Conservation (phyloP, 1,284 basidiomycete species). For the Rhodotorula mucilaginosa region DNA sequence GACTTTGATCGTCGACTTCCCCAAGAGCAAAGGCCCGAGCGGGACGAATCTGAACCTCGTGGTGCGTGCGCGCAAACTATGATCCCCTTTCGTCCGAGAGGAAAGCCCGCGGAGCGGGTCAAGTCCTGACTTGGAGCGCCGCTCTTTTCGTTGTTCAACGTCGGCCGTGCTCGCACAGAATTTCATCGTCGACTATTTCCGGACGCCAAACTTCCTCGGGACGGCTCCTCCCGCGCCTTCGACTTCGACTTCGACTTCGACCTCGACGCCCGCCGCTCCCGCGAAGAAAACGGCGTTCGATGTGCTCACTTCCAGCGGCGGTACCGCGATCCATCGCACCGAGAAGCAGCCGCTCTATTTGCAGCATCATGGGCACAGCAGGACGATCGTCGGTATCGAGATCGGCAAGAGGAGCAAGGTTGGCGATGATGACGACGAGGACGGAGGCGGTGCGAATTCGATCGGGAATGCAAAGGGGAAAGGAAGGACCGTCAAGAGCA, state of each 20-base stretch:
- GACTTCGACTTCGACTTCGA: not conserved
- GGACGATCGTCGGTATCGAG: slow-evolving; percentile 45
- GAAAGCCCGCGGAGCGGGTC: no score
- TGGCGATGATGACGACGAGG: not conserved
- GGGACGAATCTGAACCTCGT: slow-evolving; percentile 29
- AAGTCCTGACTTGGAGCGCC: no score
- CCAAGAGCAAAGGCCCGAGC: slow-evolving; percentile 13
- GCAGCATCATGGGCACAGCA: slow-evolving; percentile 45
- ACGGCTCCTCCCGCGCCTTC: not conserved
- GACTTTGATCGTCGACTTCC: slow-evolving; percentile 42
- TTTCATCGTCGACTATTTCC: slow-evolving; percentile 42
- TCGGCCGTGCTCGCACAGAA: not conserved
- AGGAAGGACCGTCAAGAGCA: not conserved
- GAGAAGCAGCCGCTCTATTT: slow-evolving; percentile 42
- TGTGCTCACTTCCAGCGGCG: not conserved
- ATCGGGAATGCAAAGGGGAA: no score
- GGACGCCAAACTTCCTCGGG: not conserved
- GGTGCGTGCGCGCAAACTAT: slow-evolving; percentile 6
- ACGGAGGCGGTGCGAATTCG: no score
- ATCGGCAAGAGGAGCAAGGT: slow-evolving; percentile 9
- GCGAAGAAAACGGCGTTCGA: not conserved
- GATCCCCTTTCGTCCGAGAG: no score
- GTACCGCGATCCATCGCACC: slow-evolving; percentile 1
- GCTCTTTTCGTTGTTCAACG: not conserved
- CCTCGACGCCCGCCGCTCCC: not conserved